Conservation (phyloP, 805 yeast genomes). For the Komagataella kurtzmanii region DNA sequence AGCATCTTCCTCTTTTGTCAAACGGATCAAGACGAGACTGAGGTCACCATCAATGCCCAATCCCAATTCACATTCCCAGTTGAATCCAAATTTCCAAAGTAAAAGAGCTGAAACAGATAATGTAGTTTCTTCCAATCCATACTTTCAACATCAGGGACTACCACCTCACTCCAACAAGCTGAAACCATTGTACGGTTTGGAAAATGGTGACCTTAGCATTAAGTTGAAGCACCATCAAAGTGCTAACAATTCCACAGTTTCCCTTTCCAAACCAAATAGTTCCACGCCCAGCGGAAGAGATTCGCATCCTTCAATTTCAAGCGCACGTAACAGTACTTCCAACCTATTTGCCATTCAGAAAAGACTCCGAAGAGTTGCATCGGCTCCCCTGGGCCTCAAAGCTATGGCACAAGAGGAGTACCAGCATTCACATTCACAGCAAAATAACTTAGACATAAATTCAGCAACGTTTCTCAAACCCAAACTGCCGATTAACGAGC, state of each 20-base stretch:
- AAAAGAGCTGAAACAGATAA: background rate
- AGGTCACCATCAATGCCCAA: background rate
- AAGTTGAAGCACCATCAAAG: conserved; percentile 18
- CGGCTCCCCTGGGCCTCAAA: conserved; percentile 61
- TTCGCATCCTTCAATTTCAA: background rate
- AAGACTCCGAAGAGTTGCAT: conserved; percentile 61
- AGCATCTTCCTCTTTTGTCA: background rate
- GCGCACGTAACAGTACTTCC: conserved; percentile 7
- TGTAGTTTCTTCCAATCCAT: conserved; percentile 24
- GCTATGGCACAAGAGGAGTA: conserved; percentile 11
- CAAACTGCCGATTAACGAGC: conserved; percentile 6
- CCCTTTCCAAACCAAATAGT: conserved; percentile 1
- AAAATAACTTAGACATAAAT: background rate
- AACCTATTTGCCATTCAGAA: conserved; percentile 15
- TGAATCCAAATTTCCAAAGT: background rate
- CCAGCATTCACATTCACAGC: conserved; percentile 3
- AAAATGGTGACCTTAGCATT: conserved; percentile 10
- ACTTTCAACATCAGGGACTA: conserved; percentile 44
- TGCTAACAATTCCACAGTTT: conserved; percentile 15
- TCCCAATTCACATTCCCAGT: background rate
- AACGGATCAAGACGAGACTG: background rate
- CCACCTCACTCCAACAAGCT: conserved; percentile 29
- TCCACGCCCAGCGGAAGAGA: background rate
- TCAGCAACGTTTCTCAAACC: background rate
- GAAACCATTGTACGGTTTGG: background rate